A percentile compares a stretch with the other conserved stretches of the same genome.
These are phyloP conservation scores for Skeletonema menzelii DNA, from an alignment of 108 stramenopile genomes.

Conservation along the genomic window DNA sequence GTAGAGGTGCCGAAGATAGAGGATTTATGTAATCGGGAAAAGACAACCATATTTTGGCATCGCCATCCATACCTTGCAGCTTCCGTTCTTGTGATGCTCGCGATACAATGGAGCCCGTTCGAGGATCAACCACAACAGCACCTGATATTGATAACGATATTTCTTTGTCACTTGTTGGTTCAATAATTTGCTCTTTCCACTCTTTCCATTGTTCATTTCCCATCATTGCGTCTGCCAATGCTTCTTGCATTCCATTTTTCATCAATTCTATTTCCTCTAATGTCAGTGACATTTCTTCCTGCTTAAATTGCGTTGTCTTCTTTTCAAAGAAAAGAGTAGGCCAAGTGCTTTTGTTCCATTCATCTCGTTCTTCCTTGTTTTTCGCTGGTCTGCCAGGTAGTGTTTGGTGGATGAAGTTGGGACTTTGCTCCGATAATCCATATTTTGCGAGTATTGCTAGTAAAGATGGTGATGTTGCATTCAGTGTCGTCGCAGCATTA, in stretches of 20 bases:
- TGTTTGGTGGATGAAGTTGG: conserved; percentile 8
- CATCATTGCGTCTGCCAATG: conserved; percentile 41
- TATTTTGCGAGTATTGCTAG: conserved; percentile 34
- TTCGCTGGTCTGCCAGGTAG: conserved; percentile 63
- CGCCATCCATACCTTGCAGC: conserved; percentile 4
- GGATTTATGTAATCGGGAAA: conserved; percentile 53
- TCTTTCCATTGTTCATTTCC: conserved; percentile 20
- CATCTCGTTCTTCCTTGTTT: conserved; percentile 59
- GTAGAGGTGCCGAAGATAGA: conserved; percentile 60
- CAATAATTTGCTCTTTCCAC: conserved; percentile 9
- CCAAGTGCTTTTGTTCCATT: conserved; percentile 59
- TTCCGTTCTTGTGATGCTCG: conserved; percentile 31
- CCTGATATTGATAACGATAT: conserved; percentile 14
- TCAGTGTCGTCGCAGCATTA: not conserved
- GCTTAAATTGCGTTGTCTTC: conserved; percentile 53
- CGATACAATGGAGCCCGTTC: conserved; percentile 39
- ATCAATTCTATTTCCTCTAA: conserved; percentile 39
- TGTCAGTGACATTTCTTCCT: conserved; percentile 46
- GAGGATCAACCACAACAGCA: conserved; percentile 53
- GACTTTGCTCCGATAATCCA: conserved; percentile 11
- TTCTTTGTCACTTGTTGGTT: not conserved
- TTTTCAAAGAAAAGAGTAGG: conserved; percentile 68
- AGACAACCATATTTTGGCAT: not conserved
- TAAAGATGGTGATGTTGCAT: not conserved
- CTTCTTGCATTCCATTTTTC: conserved; percentile 37